Evolutionary conservation across 148 eudicot genomes (phyloP).

Genomic region (Camellia sinensis): DNA sequence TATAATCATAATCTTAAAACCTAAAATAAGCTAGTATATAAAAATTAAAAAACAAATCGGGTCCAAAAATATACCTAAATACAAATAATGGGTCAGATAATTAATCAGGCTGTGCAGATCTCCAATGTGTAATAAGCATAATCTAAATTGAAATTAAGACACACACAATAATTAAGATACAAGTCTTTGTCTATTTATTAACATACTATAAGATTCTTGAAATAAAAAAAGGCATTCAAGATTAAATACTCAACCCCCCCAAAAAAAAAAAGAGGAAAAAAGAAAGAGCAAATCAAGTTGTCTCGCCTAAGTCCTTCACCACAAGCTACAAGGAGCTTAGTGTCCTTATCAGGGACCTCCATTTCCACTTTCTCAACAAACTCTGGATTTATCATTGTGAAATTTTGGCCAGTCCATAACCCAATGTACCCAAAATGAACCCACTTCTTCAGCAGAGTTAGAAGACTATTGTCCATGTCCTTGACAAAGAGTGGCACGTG

Average conservation of each 20-base stretch:
- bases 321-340: constrained; percentile 75
- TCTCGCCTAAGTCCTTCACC: constrained; percentile 91
- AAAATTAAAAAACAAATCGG: too few species aligned
- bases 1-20: too few species aligned
- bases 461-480: constrained; percentile 57
- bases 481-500: constrained; percentile 77
- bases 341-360: constrained; percentile 59
- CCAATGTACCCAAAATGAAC: constrained; percentile 98
- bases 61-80: too few species aligned
- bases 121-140: too few species aligned
- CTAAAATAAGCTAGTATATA: too few species aligned
- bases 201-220: neutral
- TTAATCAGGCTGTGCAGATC: too few species aligned
- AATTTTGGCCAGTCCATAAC: constrained; percentile 81
- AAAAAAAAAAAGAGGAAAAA: neutral
- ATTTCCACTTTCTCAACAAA: constrained; percentile 56
- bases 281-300: neutral
- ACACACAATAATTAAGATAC: too few species aligned
- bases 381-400: constrained; percentile 69
- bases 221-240: neutral
- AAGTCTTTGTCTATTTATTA: neutral
- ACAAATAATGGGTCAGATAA: too few species aligned
- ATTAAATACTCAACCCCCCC: too few species aligned
- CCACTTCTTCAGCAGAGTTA: constrained; percentile 86
- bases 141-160: too few species aligned